These are phyloP conservation scores for Ceriops zippeliana DNA, from an alignment of 345 rosid genomes.

Conservation along the genomic window DNA sequence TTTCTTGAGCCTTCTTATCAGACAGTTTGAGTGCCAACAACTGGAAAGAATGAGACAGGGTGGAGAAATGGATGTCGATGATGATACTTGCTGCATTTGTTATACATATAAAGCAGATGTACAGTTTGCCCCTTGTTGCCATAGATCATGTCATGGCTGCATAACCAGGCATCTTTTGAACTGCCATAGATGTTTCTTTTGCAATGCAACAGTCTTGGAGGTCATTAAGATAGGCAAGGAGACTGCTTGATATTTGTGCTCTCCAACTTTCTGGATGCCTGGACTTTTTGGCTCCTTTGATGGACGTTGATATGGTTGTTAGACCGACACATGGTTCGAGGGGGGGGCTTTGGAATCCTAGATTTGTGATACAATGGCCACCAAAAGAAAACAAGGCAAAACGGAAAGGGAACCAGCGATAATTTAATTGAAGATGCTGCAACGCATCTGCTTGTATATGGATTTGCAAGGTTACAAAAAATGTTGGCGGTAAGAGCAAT, in stretches of 20 bases:
- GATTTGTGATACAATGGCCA: neutral
- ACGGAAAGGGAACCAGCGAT: neutral
- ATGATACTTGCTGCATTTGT: constrained; percentile 90
- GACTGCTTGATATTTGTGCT: constrained; percentile 1
- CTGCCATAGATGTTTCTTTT: constrained; percentile 89
- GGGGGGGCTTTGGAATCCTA: neutral
- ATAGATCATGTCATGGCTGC: constrained; percentile 86
- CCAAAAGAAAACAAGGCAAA: neutral
- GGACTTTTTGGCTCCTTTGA: neutral
- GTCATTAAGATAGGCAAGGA: constrained; percentile 39
- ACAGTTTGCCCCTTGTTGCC: constrained; percentile 71
- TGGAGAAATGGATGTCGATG: constrained; percentile 36
- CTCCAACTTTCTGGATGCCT: constrained; percentile 1
- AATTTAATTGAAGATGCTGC: constrained; percentile 5
- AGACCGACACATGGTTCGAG: neutral
- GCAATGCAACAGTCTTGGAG: constrained; percentile 73
- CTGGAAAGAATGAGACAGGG: constrained; percentile 22
- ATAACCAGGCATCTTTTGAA: constrained; percentile 91
- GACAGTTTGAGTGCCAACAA: constrained; percentile 42
- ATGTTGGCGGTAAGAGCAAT: neutral
- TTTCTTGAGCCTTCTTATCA: constrained; percentile 56
- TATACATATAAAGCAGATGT: constrained; percentile 63
- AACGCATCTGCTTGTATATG: constrained; percentile 9
- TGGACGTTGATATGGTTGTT: neutral
- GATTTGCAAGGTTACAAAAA: neutral